phyloP scores from a whole-genome alignment of 768 basidiomycete species.

The Trametes cinnabarina region DNA sequence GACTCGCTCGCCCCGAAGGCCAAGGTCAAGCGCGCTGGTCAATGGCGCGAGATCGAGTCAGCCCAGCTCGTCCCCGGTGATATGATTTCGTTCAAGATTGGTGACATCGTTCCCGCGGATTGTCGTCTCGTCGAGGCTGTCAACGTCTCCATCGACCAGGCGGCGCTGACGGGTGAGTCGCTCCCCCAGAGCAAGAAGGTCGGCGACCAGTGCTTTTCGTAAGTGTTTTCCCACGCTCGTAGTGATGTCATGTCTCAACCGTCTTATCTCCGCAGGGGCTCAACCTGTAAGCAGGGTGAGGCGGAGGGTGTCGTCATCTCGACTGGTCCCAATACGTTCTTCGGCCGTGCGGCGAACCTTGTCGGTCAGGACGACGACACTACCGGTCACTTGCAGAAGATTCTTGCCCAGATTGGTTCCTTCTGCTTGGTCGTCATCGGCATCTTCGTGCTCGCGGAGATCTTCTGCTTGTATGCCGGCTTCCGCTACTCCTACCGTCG shows the following conservation, averaged over 20 bases:
- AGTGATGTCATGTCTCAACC: neutral
- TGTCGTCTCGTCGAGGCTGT: constrained; percentile 95
- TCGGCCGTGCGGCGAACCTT: constrained; percentile 96
- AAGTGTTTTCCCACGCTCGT: constrained; percentile 37
- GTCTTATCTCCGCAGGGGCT: constrained; percentile 55
- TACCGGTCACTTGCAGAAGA: constrained; percentile 97
- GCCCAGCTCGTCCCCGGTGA: constrained; percentile 90
- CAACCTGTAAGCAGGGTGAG: constrained; percentile 98
- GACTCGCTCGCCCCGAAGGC: constrained; percentile 98
- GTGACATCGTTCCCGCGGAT: constrained; percentile 97
- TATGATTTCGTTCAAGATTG: constrained; percentile 97
- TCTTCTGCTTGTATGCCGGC: constrained; percentile 88
- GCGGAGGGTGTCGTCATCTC: constrained; percentile 99
- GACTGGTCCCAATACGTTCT: constrained; percentile 97
- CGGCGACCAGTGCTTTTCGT: constrained; percentile 98
- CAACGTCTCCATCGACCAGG: constrained; percentile 98
- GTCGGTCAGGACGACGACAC: constrained; percentile 98
- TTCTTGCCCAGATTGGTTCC: constrained; percentile 95
- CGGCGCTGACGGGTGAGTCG: constrained; percentile 96
- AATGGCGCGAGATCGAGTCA: constrained; percentile 90
- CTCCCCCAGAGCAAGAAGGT: constrained; percentile 90
- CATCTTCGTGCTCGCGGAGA: constrained; percentile 92
- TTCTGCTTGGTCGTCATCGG: constrained; percentile 98
- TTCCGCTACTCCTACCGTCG: constrained; percentile 90
- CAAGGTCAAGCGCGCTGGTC: constrained; percentile 82